These are phyloP conservation scores for Phoma sp. DNA, from an alignment of 2,329 filamentous ascomycete genomes.

Conservation along the genomic window DNA sequence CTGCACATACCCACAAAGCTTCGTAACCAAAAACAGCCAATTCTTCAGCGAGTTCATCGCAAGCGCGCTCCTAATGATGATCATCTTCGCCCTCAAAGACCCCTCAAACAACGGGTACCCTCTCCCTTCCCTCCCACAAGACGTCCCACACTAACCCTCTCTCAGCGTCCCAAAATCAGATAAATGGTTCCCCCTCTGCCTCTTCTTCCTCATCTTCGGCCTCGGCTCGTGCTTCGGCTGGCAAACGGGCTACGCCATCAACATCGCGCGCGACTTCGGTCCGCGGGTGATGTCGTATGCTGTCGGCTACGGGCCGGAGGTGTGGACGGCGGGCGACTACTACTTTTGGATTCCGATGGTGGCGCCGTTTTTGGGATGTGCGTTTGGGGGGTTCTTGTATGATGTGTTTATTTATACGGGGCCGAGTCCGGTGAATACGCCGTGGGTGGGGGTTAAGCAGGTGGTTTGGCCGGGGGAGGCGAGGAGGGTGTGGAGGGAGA, in stretches of 20 bases:
- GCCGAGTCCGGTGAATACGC: slow-evolving; percentile 73
- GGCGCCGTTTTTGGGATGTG: slow-evolving; percentile 68
- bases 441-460: slow-evolving; percentile 68
- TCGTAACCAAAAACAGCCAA: slow-evolving; percentile 71
- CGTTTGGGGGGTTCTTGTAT: slow-evolving; percentile 42
- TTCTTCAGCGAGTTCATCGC: slow-evolving; percentile 78
- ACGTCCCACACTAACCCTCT: not conserved
- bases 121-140: not conserved
- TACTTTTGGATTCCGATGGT: slow-evolving; percentile 83
- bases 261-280: slow-evolving; percentile 75
- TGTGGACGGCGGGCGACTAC: slow-evolving; percentile 72
- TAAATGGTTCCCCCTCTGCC: slow-evolving; percentile 59
- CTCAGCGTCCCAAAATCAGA: slow-evolving; percentile 21
- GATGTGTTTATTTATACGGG: slow-evolving; percentile 67
- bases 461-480: slow-evolving; percentile 45
- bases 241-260: slow-evolving; percentile 80
- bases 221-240: slow-evolving; percentile 77
- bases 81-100: slow-evolving; percentile 74
- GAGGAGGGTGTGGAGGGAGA: slow-evolving; percentile 27
- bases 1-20: slow-evolving; percentile 73
- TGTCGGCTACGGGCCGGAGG: slow-evolving; percentile 71
- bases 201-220: slow-evolving; percentile 78
- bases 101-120: slow-evolving; percentile 4
- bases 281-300: slow-evolving; percentile 71
- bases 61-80: slow-evolving; percentile 72